Conservation (phyloP, 306 rosid species). For the Cotoneaster glaucophyllus region DNA sequence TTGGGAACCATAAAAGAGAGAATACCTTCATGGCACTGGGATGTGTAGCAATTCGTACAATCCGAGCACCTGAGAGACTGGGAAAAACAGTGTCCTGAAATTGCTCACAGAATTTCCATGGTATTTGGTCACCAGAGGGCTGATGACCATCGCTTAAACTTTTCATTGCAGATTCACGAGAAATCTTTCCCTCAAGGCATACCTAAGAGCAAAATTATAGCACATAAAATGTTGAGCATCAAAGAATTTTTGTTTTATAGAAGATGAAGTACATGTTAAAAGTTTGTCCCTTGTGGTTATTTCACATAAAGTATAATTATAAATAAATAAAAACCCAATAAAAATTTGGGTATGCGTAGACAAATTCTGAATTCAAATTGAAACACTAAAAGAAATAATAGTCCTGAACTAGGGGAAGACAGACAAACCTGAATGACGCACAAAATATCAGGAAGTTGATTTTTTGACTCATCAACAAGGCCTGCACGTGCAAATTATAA, state of each 20-base stretch:
- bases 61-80: constrained; percentile 87
- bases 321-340: not conserved
- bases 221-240: constrained; percentile 3
- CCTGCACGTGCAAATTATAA: constrained; percentile 44
- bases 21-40: constrained; percentile 90
- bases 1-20: constrained; percentile 2
- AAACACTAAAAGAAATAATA: not conserved
- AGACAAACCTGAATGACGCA: constrained; percentile 88
- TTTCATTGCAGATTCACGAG: constrained; percentile 67
- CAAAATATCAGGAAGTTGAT: constrained; percentile 95
- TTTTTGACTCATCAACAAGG: constrained; percentile 85
- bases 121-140: constrained; percentile 91
- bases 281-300: not conserved
- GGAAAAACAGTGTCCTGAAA: constrained; percentile 85
- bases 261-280: not conserved
- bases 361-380: not conserved
- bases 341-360: not conserved
- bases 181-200: constrained; percentile 85
- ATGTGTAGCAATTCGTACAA: constrained; percentile 96
- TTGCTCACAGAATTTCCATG: constrained; percentile 94
- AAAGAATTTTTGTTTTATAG: not conserved
- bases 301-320: not conserved
- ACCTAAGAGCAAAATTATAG: constrained; percentile 39
- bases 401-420: not conserved
- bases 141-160: constrained; percentile 75